These are phyloP conservation scores for Coniochaeta hoffmannii DNA, from an alignment of 2,329 filamentous ascomycete genomes.

Conservation along the genomic window DNA sequence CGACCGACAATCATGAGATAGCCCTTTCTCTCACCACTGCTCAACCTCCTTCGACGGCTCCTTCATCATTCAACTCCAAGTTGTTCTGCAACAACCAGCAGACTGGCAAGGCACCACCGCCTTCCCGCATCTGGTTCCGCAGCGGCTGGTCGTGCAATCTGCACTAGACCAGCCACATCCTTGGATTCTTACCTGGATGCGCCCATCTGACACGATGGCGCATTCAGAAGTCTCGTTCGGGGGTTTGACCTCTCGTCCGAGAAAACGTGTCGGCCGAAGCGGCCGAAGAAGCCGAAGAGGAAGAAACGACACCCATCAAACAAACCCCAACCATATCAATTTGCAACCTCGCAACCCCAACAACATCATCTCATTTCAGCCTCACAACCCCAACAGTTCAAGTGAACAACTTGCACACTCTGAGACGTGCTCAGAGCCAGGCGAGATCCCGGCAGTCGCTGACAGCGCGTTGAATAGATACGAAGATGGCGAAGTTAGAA, in stretches of 20 bases:
- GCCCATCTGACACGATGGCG: background rate
- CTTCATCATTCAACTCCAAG: background rate
- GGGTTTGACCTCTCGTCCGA: background rate
- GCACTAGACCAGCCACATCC: background rate
- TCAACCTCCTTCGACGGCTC: background rate
- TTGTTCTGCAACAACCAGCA: background rate
- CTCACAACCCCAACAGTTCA: background rate
- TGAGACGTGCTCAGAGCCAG: background rate
- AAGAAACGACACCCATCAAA: background rate
- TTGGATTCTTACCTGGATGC: background rate
- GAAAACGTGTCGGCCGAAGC: background rate
- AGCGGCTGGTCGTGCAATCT: background rate
- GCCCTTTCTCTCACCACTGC: background rate
- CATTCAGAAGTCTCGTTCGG: background rate
- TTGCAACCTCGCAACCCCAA: background rate
- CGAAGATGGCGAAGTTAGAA: constrained; percentile 54
- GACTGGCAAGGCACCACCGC: background rate
- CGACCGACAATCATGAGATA: background rate
- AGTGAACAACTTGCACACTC: background rate
- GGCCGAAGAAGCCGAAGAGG: background rate
- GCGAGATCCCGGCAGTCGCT: background rate
- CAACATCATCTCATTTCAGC: background rate
- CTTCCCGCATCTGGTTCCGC: background rate
- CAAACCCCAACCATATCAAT: background rate
- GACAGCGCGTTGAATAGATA: constrained; percentile 32